Percentiles rank a stretch among this genome's conserved stretches.
Evolutionary conservation across 345 rosid species (phyloP).

Genomic region (Hirschfeldia incana): DNA sequence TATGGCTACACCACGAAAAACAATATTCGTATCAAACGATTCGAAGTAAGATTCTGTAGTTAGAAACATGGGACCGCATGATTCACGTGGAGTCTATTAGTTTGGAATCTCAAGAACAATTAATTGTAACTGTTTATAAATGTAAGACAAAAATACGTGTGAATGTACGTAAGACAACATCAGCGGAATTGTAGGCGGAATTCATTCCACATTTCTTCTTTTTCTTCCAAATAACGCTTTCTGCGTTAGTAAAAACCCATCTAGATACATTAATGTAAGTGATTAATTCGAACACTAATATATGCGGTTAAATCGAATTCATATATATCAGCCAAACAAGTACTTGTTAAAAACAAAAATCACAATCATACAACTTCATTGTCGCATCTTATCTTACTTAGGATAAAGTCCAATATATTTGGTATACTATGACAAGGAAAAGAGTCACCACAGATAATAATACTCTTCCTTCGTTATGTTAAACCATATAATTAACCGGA

Average conservation of each 20-base stretch:
- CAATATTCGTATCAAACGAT: conserved; percentile 21
- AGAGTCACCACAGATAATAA: background rate
- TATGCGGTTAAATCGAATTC: background rate
- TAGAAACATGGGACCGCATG: conserved; percentile 6
- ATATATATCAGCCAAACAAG: conserved; percentile 11
- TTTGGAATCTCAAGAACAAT: background rate
- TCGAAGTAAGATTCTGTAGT: background rate
- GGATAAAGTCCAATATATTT: conserved; percentile 22
- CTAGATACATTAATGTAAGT: background rate
- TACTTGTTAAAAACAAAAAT: conserved; percentile 12
- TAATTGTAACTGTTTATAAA: background rate
- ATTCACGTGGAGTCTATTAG: background rate
- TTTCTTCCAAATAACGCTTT: background rate
- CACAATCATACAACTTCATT: conserved; percentile 3
- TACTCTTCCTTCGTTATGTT: background rate
- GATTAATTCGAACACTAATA: background rate
- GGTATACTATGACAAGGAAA: conserved; percentile 16
- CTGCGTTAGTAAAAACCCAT: background rate
- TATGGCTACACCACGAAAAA: background rate
- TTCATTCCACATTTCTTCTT: background rate
- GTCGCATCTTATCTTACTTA: conserved; percentile 5
- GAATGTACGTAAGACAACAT: background rate
- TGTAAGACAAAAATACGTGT: background rate
- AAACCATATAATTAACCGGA: conserved; percentile 16
- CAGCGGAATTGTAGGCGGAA: background rate